Base-by-base conservation (phyloP, 2,329 filamentous ascomycete genomes). In the Colletotrichum sansevieriae region DNA sequence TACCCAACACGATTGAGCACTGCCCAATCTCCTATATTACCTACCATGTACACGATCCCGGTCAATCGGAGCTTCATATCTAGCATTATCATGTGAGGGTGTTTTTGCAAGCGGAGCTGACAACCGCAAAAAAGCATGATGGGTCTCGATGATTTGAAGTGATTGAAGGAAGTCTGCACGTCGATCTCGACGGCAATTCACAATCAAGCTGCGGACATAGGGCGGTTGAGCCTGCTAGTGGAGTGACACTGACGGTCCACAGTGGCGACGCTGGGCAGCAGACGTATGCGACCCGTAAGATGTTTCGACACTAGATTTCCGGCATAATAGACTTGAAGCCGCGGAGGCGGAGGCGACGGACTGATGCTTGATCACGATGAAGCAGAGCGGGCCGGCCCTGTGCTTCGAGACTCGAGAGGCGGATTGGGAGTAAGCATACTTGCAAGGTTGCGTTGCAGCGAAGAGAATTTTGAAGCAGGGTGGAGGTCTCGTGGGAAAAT, bases 41-140 rank as follows among this genome's bases (percentile, higher is more conserved):
- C 29, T 29, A 9, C 4, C 47, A n/a, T 18, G 29, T 46, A 18
- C 15, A 29, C 22, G 20, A n/a, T 10, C 22, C 33, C 37, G 37
- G 37, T 35, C 49, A 49, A 63, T 63, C 60, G 60, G 60, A 47
- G 60, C 37, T 63, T 57, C 57, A 57, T 37, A 5, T 25, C 37
- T 13, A 57, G 29, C 18, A 55, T 22, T 55, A 56, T 46, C 29
- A 63, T 39, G 39, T 47, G 41, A 47, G 33, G 63, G 11, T 35
- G 10, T 33, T 2, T 64, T 43, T 51, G n/a, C 25, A 54, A 43
- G n/a, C 54, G 18, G 33, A 43, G 47, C 33, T 29, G 6, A 29
- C 44, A 18, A 25, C 39, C 35, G 18, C n/a, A 11, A 44, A 44
- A 18, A 39, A 43, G 55, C 44, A 29, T 29, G 29, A 9, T 29